These are phyloP conservation scores for Dryas integrifolia DNA, from an alignment of 331 rosid species.

Conservation along the genomic window DNA sequence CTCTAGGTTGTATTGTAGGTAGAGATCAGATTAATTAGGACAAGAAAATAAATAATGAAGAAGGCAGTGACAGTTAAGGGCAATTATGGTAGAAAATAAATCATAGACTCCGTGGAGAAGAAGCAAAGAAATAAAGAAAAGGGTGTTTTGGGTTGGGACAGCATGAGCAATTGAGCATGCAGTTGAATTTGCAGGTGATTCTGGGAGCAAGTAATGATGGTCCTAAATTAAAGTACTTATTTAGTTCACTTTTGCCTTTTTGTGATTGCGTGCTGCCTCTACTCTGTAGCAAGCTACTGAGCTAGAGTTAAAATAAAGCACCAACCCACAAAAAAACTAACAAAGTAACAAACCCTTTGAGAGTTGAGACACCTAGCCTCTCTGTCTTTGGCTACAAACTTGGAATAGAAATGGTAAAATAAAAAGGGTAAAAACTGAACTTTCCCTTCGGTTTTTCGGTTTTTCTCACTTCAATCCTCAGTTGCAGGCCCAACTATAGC, in stretches of 20 bases:
- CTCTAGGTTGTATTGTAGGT: too few species aligned
- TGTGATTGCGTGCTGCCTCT: conserved; percentile 39
- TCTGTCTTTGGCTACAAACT: background rate
- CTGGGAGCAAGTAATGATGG: conserved; percentile 39
- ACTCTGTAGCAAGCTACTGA: too few species aligned
- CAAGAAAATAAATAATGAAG: too few species aligned
- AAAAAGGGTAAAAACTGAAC: conserved; percentile 13
- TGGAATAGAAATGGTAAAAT: conserved; percentile 12
- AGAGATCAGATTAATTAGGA: too few species aligned
- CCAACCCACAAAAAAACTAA: too few species aligned
- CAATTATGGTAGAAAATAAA: too few species aligned
- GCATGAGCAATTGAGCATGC: background rate
- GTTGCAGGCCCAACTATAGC: background rate
- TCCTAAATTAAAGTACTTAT: background rate
- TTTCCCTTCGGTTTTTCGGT: background rate
- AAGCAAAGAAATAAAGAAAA: background rate
- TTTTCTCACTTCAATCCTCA: background rate
- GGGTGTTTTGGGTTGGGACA: conserved; percentile 16
- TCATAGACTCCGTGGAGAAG: conserved; percentile 21
- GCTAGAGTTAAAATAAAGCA: too few species aligned
- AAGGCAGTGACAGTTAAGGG: too few species aligned
- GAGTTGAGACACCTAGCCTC: background rate
- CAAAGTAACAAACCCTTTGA: too few species aligned
- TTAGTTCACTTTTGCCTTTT: conserved; percentile 26
- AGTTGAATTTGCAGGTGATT: background rate